Evolutionary conservation across 371 early-diverging fungal genomes (phyloP).

Genomic region (Entomophthora muscae): DNA sequence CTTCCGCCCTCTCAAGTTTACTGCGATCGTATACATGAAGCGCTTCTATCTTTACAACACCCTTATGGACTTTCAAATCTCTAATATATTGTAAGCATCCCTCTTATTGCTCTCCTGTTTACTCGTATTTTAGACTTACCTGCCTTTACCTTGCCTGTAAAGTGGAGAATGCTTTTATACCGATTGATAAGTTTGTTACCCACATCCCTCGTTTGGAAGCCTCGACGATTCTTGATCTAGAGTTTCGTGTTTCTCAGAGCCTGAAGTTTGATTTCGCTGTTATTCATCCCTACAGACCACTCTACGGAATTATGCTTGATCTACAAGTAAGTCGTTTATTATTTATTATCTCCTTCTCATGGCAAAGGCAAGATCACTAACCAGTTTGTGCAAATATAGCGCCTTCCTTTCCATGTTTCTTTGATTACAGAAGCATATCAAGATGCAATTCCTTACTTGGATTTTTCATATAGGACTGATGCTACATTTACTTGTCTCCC

Average conservation of each 20-base stretch:
- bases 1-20: too few species aligned
- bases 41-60: constrained; percentile 75
- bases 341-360: background rate
- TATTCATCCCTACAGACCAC: constrained; percentile 63
- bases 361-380: too few species aligned
- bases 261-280: constrained; percentile 67
- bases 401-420: background rate
- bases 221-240: constrained; percentile 30
- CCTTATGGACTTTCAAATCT: constrained; percentile 79
- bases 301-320: constrained; percentile 71
- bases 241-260: constrained; percentile 62
- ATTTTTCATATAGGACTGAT: constrained; percentile 49
- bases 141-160: constrained; percentile 78
- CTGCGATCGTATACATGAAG: constrained; percentile 77
- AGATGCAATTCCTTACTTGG: constrained; percentile 28
- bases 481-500: constrained; percentile 60
- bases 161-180: constrained; percentile 55
- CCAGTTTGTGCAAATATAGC: background rate
- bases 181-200: constrained; percentile 52
- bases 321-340: constrained; percentile 31
- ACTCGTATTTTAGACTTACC: constrained; percentile 32
- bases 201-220: constrained; percentile 8
- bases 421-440: constrained; percentile 34
- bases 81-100: constrained; percentile 45
- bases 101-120: constrained; percentile 66